Evolutionary conservation across 352 stramenopile genomes (phyloP).

Genomic region (Globisporangium polare): DNA sequence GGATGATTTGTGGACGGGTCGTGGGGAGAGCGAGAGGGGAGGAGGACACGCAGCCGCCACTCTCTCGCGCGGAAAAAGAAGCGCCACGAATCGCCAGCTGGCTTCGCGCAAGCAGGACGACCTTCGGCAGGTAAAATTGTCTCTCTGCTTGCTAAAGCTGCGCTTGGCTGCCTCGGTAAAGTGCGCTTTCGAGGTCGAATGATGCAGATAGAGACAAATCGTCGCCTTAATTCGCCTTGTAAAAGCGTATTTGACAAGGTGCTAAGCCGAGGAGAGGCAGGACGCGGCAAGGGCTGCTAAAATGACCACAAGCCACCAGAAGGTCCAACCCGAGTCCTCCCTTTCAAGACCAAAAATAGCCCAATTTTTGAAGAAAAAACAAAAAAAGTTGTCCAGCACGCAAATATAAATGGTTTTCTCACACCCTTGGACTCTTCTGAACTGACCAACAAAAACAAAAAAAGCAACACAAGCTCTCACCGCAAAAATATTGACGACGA

Average conservation of each 20-base stretch:
- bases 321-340: constrained; percentile 11
- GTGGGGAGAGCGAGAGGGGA: constrained; percentile 1
- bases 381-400: background rate
- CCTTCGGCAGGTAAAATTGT: background rate
- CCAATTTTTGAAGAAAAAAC: background rate
- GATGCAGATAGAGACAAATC: background rate
- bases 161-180: background rate
- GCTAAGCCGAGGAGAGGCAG: background rate
- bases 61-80: background rate
- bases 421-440: background rate
- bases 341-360: constrained; percentile 10
- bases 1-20: constrained; percentile 2
- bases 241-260: background rate
- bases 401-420: too few species aligned
- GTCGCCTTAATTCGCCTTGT: background rate
- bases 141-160: background rate
- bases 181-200: background rate
- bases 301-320: background rate
- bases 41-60: constrained; percentile 7
- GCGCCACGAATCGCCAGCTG: background rate
- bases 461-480: background rate
- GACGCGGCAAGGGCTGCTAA: background rate
- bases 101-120: background rate
- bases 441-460: background rate
- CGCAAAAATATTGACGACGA: too few species aligned